Percentiles rank a stretch among this genome's conserved stretches.
These are phyloP conservation scores for Microsporum audouinii DNA, from an alignment of 2,329 filamentous ascomycete species.

Conservation along the genomic window DNA sequence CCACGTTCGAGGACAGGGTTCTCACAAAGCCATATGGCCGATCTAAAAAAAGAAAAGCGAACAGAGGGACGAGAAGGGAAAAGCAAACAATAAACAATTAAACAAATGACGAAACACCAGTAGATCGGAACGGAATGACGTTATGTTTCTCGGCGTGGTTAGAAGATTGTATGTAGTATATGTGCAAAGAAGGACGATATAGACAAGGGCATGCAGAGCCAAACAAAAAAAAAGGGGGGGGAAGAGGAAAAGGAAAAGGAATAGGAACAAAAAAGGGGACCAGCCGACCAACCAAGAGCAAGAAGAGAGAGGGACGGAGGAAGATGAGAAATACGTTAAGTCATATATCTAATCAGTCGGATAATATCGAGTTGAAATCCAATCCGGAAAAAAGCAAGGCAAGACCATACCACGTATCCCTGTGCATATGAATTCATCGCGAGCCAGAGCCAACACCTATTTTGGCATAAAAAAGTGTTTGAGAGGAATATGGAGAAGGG, in stretches of 20 bases:
- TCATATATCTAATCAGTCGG: conserved; percentile 1
- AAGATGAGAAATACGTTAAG: neutral
- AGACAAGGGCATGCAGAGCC: neutral
- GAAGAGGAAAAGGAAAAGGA: neutral
- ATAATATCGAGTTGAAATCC: neutral
- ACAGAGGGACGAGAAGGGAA: neutral
- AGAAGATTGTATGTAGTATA: neutral
- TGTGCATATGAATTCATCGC: neutral
- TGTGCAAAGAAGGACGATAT: neutral
- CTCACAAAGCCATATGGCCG: neutral
- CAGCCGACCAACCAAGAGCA: neutral
- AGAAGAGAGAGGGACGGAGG: neutral
- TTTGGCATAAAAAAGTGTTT: neutral
- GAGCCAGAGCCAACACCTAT: conserved; percentile 8
- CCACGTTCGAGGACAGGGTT: neutral
- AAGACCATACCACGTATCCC: neutral
- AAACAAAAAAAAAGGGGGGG: no score
- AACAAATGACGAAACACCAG: neutral
- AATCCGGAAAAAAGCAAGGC: neutral
- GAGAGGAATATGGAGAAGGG: conserved; percentile 14
- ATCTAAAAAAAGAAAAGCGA: neutral
- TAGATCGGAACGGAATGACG: neutral
- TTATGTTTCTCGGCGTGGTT: neutral
- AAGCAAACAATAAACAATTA: neutral
- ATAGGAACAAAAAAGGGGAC: neutral